Evolutionary conservation across 2,329 filamentous ascomycete genomes (phyloP).

Genomic region (Talaromyces atroroseus): DNA sequence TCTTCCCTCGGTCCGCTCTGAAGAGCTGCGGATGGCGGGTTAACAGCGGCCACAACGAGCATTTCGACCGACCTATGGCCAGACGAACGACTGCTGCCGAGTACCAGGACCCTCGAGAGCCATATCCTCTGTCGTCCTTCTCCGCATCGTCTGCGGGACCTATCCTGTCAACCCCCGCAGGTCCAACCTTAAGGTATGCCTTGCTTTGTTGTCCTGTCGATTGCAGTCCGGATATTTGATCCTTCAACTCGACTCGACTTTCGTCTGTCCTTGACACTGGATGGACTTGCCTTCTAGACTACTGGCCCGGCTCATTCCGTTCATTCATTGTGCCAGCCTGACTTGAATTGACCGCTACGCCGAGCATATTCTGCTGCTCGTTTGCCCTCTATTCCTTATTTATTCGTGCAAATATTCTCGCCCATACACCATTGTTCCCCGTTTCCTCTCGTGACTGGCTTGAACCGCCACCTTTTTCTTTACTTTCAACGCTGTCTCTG

Average conservation of each 20-base stretch:
- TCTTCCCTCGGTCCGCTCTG: conserved; percentile 18
- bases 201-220: conserved; percentile 1
- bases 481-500: conserved; percentile 8
- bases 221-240: neutral
- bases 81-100: conserved; percentile 41
- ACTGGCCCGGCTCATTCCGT: neutral
- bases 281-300: neutral
- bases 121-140: conserved; percentile 29
- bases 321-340: conserved; percentile 2
- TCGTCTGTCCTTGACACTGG: conserved; percentile 15
- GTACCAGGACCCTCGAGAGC: conserved; percentile 40
- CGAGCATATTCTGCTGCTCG: conserved; percentile 3
- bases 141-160: conserved; percentile 24
- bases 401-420: neutral
- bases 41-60: conserved; percentile 32
- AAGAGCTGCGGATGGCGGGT: conserved; percentile 40
- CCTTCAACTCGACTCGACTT: neutral
- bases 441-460: neutral
- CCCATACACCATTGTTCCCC: neutral
- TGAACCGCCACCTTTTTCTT: neutral
- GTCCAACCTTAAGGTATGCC: conserved; percentile 34
- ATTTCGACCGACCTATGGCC: conserved; percentile 40
- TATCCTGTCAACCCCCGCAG: conserved; percentile 19
- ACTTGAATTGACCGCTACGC: neutral
- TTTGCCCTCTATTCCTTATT: neutral